Evolutionary conservation across 1,284 basidiomycete species (phyloP).

Genomic region (Bondarzewia mesenterica): DNA sequence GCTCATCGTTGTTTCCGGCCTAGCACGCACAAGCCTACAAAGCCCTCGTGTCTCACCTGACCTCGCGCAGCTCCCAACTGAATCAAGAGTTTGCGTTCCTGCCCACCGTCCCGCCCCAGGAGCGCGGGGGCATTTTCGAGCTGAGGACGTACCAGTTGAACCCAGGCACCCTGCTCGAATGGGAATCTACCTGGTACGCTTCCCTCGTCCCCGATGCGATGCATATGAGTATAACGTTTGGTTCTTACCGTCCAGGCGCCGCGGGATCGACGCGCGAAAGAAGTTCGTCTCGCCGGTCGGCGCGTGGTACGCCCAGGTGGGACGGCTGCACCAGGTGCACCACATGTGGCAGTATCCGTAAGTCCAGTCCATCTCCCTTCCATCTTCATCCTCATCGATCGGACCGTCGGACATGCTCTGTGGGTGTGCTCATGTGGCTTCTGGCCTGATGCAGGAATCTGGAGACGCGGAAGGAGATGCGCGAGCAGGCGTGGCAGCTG

Average conservation of each 20-base stretch:
- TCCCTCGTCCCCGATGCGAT: not conserved
- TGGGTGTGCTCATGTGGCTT: slow-evolving; percentile 3
- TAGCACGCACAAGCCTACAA: slow-evolving; percentile 58
- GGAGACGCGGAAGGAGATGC: slow-evolving; percentile 70
- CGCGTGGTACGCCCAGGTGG: slow-evolving; percentile 92
- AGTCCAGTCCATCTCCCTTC: slow-evolving; percentile 23
- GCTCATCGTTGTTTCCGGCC: not conserved
- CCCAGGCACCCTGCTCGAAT: slow-evolving; percentile 84
- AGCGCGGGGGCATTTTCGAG: slow-evolving; percentile 87
- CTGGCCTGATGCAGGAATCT: slow-evolving; percentile 45
- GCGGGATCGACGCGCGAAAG: slow-evolving; percentile 81
- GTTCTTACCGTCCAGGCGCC: slow-evolving; percentile 43
- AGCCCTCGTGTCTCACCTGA: slow-evolving; percentile 67
- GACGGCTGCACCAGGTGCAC: slow-evolving; percentile 83
- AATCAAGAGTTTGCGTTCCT: slow-evolving; percentile 93
- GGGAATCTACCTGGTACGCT: slow-evolving; percentile 83
- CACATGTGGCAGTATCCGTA: slow-evolving; percentile 93
- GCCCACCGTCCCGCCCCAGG: slow-evolving; percentile 79
- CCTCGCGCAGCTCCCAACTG: slow-evolving; percentile 67
- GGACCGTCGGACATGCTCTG: slow-evolving; percentile 5
- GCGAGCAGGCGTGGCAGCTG: slow-evolving; percentile 87
- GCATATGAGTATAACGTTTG: too few species aligned
- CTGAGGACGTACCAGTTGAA: slow-evolving; percentile 78
- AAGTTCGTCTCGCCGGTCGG: slow-evolving; percentile 83
- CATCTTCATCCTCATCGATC: slow-evolving; percentile 4